phyloP scores from a whole-genome alignment of 208 protist species.

The Wallacemonas sp. region DNA sequence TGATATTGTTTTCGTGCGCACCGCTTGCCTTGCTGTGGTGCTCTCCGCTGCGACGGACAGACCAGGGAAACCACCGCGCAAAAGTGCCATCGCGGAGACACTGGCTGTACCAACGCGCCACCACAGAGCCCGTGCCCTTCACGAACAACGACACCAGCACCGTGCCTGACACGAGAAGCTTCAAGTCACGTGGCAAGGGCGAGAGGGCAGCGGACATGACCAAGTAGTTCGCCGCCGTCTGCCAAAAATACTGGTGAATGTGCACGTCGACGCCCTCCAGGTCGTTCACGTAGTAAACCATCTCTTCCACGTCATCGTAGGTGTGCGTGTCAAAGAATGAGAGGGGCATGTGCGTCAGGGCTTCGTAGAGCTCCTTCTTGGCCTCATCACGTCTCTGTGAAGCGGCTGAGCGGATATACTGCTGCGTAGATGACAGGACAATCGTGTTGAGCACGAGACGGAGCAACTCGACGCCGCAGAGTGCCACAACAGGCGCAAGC shows the following conservation, averaged over 20 bases:
- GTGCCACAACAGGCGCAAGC: conserved; percentile 18
- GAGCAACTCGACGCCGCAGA: conserved; percentile 55
- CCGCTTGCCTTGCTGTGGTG: no score
- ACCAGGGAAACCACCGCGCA: conserved; percentile 20
- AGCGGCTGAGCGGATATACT: conserved; percentile 48
- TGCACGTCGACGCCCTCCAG: conserved; percentile 83
- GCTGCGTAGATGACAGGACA: conserved; percentile 33
- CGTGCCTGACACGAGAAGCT: conserved; percentile 25
- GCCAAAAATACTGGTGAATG: conserved; percentile 52
- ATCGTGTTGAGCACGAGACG: conserved; percentile 46
- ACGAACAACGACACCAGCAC: conserved; percentile 24
- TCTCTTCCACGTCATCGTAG: conserved; percentile 65
- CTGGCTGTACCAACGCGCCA: conserved; percentile 21
- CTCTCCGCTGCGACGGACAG: conserved; percentile 9
- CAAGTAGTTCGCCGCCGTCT: conserved; percentile 25
- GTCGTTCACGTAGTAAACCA: conserved; percentile 81
- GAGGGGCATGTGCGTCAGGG: conserved; percentile 62
- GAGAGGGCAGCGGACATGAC: conserved; percentile 28
- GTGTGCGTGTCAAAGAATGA: conserved; percentile 58
- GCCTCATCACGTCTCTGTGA: conserved; percentile 44
- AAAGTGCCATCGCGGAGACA: conserved; percentile 20
- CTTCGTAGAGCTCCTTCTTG: conserved; percentile 62
- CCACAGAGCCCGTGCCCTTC: conserved; percentile 18
- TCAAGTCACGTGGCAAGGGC: conserved; percentile 26
- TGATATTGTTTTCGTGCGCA: neutral